Conservation (phyloP, 2,329 filamentous ascomycete genomes). For the Talaromyces sp. region DNA sequence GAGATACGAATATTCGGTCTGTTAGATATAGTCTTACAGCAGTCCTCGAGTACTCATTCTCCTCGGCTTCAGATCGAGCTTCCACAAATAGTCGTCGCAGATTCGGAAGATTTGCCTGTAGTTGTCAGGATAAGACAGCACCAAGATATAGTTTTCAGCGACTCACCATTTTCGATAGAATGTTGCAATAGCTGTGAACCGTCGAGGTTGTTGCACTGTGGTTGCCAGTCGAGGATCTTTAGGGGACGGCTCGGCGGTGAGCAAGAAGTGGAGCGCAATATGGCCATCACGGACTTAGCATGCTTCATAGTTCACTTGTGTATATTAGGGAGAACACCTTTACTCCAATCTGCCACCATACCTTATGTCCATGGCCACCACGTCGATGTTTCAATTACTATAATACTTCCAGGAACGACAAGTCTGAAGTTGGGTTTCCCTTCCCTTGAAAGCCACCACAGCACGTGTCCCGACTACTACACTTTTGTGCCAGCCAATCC, state of each 20-base stretch:
- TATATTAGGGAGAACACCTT: background rate
- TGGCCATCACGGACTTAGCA: no score
- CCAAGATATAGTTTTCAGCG: background rate
- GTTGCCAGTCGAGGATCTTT: background rate
- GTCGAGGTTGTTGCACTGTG: background rate
- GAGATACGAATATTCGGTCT: background rate
- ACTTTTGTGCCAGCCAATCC: constrained; percentile 4
- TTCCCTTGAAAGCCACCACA: background rate
- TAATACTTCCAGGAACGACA: background rate
- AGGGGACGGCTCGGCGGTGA: background rate
- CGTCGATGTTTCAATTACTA: background rate
- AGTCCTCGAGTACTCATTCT: constrained; percentile 87
- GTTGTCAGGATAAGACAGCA: constrained; percentile 3
- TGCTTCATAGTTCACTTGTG: no score
- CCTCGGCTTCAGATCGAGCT: constrained; percentile 84
- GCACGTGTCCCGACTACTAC: constrained; percentile 6
- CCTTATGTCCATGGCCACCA: background rate
- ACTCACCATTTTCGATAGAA: constrained; percentile 10
- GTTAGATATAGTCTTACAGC: constrained; percentile 59
- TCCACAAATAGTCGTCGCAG: constrained; percentile 95
- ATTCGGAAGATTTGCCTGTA: constrained; percentile 65
- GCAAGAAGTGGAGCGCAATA: background rate
- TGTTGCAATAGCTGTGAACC: background rate
- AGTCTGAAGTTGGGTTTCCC: background rate
- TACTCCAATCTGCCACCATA: background rate